Evolutionary conservation across 2,329 filamentous ascomycete species (phyloP).

Genomic region (Cladophialophora psammophila): DNA sequence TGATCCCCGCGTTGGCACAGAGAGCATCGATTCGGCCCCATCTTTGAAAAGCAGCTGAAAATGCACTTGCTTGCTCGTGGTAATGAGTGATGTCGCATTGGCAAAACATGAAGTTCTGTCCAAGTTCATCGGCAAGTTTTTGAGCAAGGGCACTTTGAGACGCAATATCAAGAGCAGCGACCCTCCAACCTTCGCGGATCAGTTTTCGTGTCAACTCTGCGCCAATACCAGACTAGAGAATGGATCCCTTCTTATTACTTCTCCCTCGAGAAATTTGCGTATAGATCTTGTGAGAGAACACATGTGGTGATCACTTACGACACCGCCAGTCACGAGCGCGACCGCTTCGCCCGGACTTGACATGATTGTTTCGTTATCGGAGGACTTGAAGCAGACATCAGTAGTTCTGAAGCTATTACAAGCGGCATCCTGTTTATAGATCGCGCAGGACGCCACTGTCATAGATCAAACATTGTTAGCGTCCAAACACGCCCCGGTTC

Average conservation of each 20-base stretch:
- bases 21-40: constrained; percentile 59
- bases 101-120: constrained; percentile 53
- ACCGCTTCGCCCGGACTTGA: constrained; percentile 38
- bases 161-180: constrained; percentile 48
- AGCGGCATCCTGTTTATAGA: neutral
- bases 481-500: neutral
- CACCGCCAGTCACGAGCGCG: constrained; percentile 52
- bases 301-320: constrained; percentile 44
- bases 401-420: neutral
- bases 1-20: constrained; percentile 54
- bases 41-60: constrained; percentile 52
- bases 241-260: neutral
- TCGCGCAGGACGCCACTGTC: neutral
- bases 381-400: neutral
- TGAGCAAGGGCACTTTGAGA: constrained; percentile 6
- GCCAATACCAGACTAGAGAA: constrained; percentile 57
- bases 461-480: neutral
- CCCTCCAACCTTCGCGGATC: constrained; percentile 45
- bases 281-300: too few relatives aligned
- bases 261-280: neutral
- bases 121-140: constrained; percentile 46
- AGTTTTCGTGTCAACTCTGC: constrained; percentile 51
- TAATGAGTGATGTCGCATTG: constrained; percentile 58
- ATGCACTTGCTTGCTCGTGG: constrained; percentile 53
- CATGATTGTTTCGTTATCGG: neutral